Base-by-base conservation (phyloP, 345 rosid species). In the Isatis tinctoria region DNA sequence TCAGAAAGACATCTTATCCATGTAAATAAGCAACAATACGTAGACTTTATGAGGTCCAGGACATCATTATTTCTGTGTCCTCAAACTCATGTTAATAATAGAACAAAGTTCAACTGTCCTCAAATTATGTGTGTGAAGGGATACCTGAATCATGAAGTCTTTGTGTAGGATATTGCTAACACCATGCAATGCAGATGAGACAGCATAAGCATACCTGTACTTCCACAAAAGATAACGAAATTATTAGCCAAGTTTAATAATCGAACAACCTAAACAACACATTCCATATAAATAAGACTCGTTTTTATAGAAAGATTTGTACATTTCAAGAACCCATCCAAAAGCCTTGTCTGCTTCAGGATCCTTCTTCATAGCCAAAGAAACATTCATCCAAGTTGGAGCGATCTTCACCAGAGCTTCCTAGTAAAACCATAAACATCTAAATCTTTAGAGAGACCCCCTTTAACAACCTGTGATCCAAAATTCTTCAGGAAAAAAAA, bases 261-360 rank as follows among this genome's bases (percentile, higher is more conserved):
- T 43, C 28, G 0, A 52, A 28, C 32, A 4, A 30, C 5, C 7
- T 39, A 48, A 65, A 22, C 61, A 70, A 48, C 67, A 20, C 13
- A 64, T 36, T 62, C 8, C 0, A 28, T 39, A 27, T 40, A 3
- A 27, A 37, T 3, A 40, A 27, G 17, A 10, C 4, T 28, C 0
- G 10, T 35, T 14, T 2, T 2, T 8, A 16, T 13, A 14, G 27
- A 51, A 24, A 17, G 60, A 69, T 28, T 12, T 82, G 81, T 80
- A 94, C 98, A 94, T 91, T 83, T 96, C 98, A 82, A 96, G 98
- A 74, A 96, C 99, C 98, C 99, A 96, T 60, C 99, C 99, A 67
- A 95, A 96, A 76, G 96, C 90, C 76, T 90, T 96, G 74, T 96
- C 98, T 60, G 97, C 77, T 76, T 89, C 91, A 72, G 97, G 94